A percentile compares a stretch with the other conserved stretches of the same genome.
Conservation (phyloP, 2,329 filamentous ascomycete species). For the Cercospora nicotianae region DNA sequence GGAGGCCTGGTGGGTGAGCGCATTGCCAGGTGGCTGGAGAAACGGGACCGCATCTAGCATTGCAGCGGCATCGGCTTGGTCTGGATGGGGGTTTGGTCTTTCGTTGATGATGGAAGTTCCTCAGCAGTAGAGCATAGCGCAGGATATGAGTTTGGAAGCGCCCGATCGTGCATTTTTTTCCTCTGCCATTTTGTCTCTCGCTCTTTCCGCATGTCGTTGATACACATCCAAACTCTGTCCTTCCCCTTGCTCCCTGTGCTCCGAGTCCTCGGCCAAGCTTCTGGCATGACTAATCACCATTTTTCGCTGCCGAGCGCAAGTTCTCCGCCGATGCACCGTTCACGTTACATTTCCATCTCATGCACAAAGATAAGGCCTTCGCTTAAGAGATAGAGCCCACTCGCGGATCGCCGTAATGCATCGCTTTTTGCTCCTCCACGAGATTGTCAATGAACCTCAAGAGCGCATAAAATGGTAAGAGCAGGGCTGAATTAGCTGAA, state of each 20-base stretch:
- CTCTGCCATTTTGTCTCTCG: background rate
- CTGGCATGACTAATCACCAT: background rate
- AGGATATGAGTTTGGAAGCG: background rate
- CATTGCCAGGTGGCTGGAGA: conserved; percentile 10
- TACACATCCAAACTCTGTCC: background rate
- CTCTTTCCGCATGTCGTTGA: background rate
- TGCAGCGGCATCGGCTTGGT: conserved; percentile 4
- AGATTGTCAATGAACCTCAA: background rate
- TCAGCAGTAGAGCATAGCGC: conserved; percentile 2
- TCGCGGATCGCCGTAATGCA: conserved; percentile 14
- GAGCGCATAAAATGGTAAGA: background rate
- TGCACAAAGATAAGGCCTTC: background rate
- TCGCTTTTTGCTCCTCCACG: background rate
- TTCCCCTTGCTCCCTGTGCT: background rate
- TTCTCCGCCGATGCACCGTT: background rate
- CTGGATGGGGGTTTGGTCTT: background rate
- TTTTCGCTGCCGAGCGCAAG: background rate
- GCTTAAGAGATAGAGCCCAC: conserved; percentile 6
- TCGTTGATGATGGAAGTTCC: conserved; percentile 1
- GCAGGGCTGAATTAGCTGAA: background rate
- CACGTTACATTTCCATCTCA: background rate
- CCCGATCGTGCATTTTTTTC: background rate
- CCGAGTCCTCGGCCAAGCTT: background rate
- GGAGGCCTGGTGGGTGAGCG: conserved; percentile 5
- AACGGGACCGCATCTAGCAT: conserved; percentile 10